Conservation (phyloP, 2,329 filamentous ascomycete species). For the Neopestalotiopsis sp. region DNA sequence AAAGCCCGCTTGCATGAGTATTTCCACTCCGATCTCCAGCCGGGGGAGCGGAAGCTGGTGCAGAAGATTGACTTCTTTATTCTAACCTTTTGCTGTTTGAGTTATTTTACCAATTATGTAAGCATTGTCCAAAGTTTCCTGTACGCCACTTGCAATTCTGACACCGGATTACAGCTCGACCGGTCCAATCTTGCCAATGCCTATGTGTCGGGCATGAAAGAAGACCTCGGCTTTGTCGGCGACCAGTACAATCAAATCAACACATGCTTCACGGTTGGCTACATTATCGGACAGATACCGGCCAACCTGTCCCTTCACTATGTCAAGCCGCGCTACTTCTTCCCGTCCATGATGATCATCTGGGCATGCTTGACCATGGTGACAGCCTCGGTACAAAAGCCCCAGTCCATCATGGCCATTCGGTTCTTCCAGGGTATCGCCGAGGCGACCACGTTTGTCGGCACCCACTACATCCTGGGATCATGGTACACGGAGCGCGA, state of each 20-base stretch:
- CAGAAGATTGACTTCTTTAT: slow-evolving; percentile 70
- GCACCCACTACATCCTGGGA: slow-evolving; percentile 64
- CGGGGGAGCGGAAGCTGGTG: slow-evolving; percentile 51
- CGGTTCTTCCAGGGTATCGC: slow-evolving; percentile 61
- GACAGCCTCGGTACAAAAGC: slow-evolving; percentile 57
- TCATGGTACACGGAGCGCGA: slow-evolving; percentile 67
- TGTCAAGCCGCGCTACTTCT: slow-evolving; percentile 67
- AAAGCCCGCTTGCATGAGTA: slow-evolving; percentile 32
- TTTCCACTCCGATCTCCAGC: slow-evolving; percentile 36
- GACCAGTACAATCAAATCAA: slow-evolving; percentile 60
- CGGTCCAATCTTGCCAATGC: slow-evolving; percentile 59
- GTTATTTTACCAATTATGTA: slow-evolving; percentile 61
- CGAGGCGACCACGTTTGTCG: slow-evolving; percentile 63
- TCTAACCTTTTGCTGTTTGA: slow-evolving; percentile 66
- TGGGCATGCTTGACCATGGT: slow-evolving; percentile 71
- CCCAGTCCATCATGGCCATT: slow-evolving; percentile 64
- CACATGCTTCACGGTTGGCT: slow-evolving; percentile 53
- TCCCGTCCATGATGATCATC: slow-evolving; percentile 66
- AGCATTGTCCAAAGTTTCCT: not conserved
- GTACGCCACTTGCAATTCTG: not conserved
- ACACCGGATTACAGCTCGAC: slow-evolving; percentile 42
- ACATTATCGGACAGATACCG: slow-evolving; percentile 62
- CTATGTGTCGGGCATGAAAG: slow-evolving; percentile 60
- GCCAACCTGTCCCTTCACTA: slow-evolving; percentile 68
- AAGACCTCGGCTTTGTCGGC: slow-evolving; percentile 54